phyloP scores from a whole-genome alignment of 169 alveolate genomes.

The Eimeria maxima region DNA sequence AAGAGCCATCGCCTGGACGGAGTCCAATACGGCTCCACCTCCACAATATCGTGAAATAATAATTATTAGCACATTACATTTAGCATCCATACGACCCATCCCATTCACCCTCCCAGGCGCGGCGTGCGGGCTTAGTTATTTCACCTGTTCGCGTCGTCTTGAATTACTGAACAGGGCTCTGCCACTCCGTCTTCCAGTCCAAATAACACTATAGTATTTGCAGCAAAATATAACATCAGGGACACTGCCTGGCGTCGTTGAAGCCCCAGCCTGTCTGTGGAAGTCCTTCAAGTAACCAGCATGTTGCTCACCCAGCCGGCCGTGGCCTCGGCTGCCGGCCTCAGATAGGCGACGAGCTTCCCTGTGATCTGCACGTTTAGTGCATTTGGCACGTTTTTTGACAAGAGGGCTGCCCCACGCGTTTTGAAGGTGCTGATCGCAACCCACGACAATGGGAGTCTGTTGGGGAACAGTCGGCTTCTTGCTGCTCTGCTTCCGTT shows the following conservation, averaged over 20 bases:
- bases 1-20: background rate
- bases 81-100: background rate
- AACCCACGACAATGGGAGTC: conserved; percentile 5
- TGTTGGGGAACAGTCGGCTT: background rate
- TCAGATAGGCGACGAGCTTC: background rate
- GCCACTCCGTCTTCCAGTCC: background rate
- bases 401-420: background rate
- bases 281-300: background rate
- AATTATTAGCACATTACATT: background rate
- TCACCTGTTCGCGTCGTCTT: background rate
- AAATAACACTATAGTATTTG: background rate
- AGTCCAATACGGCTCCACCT: background rate
- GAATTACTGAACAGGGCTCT: background rate
- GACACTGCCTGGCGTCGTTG: background rate
- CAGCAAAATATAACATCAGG: background rate
- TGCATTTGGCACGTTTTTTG: background rate
- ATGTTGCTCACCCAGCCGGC: background rate
- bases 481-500: background rate
- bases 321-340: conserved; percentile 34
- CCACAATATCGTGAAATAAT: background rate
- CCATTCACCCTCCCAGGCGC: background rate
- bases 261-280: background rate
- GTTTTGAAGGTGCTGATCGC: background rate
- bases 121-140: background rate
- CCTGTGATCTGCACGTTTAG: background rate